phyloP scores from a whole-genome alignment of 768 basidiomycete species.

The Mycena latifolia region DNA sequence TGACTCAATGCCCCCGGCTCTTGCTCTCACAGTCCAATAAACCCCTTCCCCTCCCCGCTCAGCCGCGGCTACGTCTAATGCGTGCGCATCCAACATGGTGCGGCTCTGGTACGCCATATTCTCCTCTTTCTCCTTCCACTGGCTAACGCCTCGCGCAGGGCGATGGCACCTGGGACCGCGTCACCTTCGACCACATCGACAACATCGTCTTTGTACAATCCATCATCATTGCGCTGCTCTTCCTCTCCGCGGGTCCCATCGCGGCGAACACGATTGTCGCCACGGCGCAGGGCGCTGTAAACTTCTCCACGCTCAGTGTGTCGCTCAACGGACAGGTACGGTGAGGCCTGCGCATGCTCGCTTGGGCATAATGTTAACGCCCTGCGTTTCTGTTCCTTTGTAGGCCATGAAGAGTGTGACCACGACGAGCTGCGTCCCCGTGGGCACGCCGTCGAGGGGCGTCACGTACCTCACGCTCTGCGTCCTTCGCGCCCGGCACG shows the following conservation, averaged over 20 bases:
- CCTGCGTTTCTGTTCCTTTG: no score
- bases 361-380: no score
- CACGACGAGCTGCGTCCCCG: conserved; percentile 52
- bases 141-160: conserved; percentile 39
- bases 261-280: conserved; percentile 61
- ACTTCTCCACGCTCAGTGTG: conserved; percentile 53
- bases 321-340: conserved; percentile 55
- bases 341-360: not conserved
- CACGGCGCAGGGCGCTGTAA: conserved; percentile 60
- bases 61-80: no score
- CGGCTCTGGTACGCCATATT: conserved; percentile 47
- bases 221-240: conserved; percentile 59
- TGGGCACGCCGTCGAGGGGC: conserved; percentile 59
- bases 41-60: no score
- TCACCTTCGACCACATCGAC: conserved; percentile 64
- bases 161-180: conserved; percentile 61
- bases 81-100: no score
- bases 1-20: no score
- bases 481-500: conserved; percentile 54
- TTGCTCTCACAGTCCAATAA: no score
- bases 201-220: conserved; percentile 59
- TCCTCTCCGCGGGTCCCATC: conserved; percentile 66
- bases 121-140: no score
- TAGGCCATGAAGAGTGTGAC: conserved; percentile 50
- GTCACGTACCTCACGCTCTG: conserved; percentile 63